A percentile compares a stretch with the other conserved stretches of the same genome.
These are phyloP conservation scores for Hymenoscyphus scutula DNA, from an alignment of 2,329 filamentous ascomycete genomes.

Conservation along the genomic window DNA sequence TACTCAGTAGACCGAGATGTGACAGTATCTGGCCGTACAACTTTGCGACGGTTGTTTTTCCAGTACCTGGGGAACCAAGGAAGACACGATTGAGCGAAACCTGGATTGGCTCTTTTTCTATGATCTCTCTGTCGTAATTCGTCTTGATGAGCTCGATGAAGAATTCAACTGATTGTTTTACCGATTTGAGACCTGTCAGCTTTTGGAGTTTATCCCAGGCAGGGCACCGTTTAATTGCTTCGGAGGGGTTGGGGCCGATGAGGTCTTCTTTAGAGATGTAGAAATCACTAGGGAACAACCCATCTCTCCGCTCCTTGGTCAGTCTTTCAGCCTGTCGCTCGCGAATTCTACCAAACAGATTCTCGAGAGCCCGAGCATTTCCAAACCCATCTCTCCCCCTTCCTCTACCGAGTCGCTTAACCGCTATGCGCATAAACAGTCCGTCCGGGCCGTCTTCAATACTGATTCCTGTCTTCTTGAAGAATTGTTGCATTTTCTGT, in stretches of 20 bases:
- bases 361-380: conserved; percentile 69
- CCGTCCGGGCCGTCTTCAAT: conserved; percentile 58
- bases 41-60: conserved; percentile 74
- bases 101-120: conserved; percentile 56
- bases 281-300: conserved; percentile 51
- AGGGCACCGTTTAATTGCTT: conserved; percentile 48
- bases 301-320: conserved; percentile 42
- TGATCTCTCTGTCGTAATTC: conserved; percentile 66
- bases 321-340: conserved; percentile 60
- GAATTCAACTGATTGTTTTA: conserved; percentile 59
- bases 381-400: conserved; percentile 68
- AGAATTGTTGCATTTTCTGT: conserved; percentile 53
- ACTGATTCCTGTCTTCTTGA: conserved; percentile 49
- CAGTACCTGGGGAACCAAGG: conserved; percentile 69
- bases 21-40: conserved; percentile 68
- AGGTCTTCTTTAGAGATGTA: conserved; percentile 65
- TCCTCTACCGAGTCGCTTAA: conserved; percentile 58
- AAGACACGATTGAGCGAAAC: conserved; percentile 69
- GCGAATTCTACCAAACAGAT: conserved; percentile 52
- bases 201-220: conserved; percentile 58
- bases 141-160: conserved; percentile 59
- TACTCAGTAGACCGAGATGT: conserved; percentile 64
- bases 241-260: conserved; percentile 64
- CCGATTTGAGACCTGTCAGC: conserved; percentile 57
- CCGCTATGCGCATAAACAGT: conserved; percentile 62